phyloP scores from a whole-genome alignment of 75 land plant species.

The Gnetum montanum region DNA sequence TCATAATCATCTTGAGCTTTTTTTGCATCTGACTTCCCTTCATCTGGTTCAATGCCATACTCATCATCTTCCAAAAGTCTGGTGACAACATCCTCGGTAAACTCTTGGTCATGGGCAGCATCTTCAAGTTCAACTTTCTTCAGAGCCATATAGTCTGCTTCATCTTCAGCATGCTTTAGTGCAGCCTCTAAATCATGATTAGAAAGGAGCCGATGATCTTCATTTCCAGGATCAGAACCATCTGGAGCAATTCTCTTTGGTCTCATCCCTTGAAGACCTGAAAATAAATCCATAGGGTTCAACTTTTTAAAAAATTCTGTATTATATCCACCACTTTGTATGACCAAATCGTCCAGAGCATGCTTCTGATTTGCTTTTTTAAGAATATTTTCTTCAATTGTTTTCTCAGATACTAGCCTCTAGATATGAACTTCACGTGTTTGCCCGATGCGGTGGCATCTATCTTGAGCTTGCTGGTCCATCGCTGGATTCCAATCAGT shows the following conservation, averaged over 20 bases:
- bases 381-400: conserved; percentile 95
- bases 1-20: conserved; percentile 29
- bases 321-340: conserved; percentile 94
- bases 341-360: conserved; percentile 91
- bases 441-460: conserved; percentile 96
- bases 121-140: conserved; percentile 95
- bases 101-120: conserved; percentile 91
- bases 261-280: conserved; percentile 39
- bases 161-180: conserved; percentile 91
- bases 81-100: conserved; percentile 72
- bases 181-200: conserved; percentile 92
- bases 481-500: conserved; percentile 99
- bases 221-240: conserved; percentile 5
- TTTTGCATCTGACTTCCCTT: conserved; percentile 29
- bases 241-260: not conserved
- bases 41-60: conserved; percentile 53
- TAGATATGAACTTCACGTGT: conserved; percentile 97
- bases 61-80: conserved; percentile 80
- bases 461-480: conserved; percentile 99
- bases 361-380: conserved; percentile 99
- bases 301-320: conserved; percentile 98
- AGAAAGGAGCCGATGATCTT: conserved; percentile 44
- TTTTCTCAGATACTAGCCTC: conserved; percentile 85
- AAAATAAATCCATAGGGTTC: conserved; percentile 89
- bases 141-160: conserved; percentile 99